Conservation (phyloP, 257 asterid genomes). For the Penstemon eatonii region DNA sequence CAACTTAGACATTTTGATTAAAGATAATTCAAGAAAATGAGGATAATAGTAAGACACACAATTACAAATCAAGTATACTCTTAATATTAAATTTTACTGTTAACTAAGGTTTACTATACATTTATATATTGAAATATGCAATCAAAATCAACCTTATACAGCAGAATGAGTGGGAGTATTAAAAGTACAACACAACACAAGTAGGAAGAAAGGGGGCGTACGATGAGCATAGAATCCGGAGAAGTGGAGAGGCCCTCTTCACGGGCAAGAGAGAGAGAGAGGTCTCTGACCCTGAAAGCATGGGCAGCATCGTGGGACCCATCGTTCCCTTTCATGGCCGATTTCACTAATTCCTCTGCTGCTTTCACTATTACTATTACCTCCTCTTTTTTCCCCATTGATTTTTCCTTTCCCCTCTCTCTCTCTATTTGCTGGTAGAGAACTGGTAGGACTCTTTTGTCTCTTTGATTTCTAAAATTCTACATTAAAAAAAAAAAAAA, state of each 20-base stretch:
- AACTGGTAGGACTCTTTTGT: too few relatives aligned
- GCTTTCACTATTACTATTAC: conserved; percentile 44
- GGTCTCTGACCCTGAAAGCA: conserved; percentile 88
- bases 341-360: conserved; percentile 74
- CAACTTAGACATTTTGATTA: conserved; percentile 11
- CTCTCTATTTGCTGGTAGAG: too few relatives aligned
- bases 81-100: background rate
- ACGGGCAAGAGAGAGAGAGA: conserved; percentile 80
- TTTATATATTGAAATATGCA: too few relatives aligned
- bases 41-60: background rate
- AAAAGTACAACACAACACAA: background rate
- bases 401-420: too few relatives aligned
- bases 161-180: background rate
- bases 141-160: too few relatives aligned
- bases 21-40: background rate
- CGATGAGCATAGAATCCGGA: conserved; percentile 57
- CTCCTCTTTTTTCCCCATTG: conserved; percentile 47
- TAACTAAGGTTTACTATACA: background rate
- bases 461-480: too few relatives aligned
- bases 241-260: conserved; percentile 66
- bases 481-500: too few relatives aligned
- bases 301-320: conserved; percentile 96
- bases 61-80: too few relatives aligned
- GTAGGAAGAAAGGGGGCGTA: conserved; percentile 28
- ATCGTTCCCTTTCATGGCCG: conserved; percentile 82